Conservation (phyloP, 805 yeast genomes). For the Monosporozyma aerobia region DNA sequence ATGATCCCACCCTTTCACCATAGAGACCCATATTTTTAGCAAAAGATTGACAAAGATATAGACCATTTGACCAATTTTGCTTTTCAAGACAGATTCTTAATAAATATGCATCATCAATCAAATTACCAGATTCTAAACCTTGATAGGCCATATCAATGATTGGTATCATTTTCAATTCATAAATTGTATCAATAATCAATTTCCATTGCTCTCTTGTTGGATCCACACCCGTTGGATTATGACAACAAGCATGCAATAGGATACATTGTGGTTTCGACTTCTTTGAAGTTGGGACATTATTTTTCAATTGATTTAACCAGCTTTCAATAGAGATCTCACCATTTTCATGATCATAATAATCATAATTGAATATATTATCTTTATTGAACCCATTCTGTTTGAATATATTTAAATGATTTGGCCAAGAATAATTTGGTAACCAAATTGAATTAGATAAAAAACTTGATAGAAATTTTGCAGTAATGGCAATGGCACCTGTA, state of each 20-base stretch:
- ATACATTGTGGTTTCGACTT: constrained; percentile 38
- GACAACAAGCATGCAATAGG: constrained; percentile 89
- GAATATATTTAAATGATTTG: constrained; percentile 80
- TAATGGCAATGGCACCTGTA: constrained; percentile 85
- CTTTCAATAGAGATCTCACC: constrained; percentile 48
- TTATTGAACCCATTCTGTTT: constrained; percentile 54
- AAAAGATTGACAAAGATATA: constrained; percentile 76
- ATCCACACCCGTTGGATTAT: constrained; percentile 95
- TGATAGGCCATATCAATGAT: constrained; percentile 92
- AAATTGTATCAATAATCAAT: constrained; percentile 54
- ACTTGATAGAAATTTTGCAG: constrained; percentile 65
- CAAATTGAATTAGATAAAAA: constrained; percentile 39
- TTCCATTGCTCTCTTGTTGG: constrained; percentile 78
- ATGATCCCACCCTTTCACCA: constrained; percentile 90
- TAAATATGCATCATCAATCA: constrained; percentile 60
- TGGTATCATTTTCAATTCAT: constrained; percentile 57
- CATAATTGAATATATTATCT: constrained; percentile 60
- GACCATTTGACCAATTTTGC: constrained; percentile 35
- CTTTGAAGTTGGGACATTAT: not conserved
- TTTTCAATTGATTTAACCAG: constrained; percentile 47
- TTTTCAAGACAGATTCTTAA: constrained; percentile 31
- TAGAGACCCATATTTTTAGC: constrained; percentile 93
- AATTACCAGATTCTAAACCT: constrained; percentile 84
- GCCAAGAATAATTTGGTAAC: constrained; percentile 90
- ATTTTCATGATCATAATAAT: constrained; percentile 46